Conservation (phyloP, 192 early-diverging fungal species). For the Backusella westeae region DNA sequence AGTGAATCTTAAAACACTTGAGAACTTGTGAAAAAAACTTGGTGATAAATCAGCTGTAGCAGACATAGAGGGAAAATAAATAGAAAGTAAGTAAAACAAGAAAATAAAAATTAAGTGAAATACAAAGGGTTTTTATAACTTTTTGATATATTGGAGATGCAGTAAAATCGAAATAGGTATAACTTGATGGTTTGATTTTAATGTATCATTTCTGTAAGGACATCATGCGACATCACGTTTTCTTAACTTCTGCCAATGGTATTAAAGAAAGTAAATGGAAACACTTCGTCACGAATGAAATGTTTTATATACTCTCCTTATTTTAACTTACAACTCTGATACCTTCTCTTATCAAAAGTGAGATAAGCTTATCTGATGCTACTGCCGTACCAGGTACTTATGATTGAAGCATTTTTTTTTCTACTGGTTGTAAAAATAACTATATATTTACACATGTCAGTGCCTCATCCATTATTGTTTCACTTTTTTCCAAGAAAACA, state of each 20-base stretch:
- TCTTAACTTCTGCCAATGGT: background rate
- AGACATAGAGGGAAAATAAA: background rate
- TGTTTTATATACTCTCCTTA: background rate
- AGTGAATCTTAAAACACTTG: background rate
- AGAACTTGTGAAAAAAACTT: slow-evolving; percentile 3
- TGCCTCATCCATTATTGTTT: slow-evolving; percentile 21
- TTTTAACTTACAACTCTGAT: background rate
- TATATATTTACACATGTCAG: background rate
- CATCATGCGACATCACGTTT: slow-evolving; percentile 7
- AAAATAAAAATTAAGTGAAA: background rate
- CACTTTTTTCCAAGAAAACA: slow-evolving; percentile 15
- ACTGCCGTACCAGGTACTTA: background rate
- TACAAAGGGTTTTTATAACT: background rate
- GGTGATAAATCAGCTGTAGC: background rate
- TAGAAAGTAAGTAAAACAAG: background rate
- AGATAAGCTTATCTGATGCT: slow-evolving; percentile 16
- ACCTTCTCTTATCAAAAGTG: background rate
- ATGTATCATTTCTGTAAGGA: background rate
- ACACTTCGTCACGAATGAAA: background rate
- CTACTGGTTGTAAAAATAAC: background rate
- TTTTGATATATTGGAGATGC: background rate
- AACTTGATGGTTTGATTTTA: background rate
- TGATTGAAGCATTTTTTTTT: background rate
- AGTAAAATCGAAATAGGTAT: background rate
- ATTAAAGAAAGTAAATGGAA: background rate